phyloP scores from a whole-genome alignment of 2,329 filamentous ascomycete genomes.

The Fusarium sp. region DNA sequence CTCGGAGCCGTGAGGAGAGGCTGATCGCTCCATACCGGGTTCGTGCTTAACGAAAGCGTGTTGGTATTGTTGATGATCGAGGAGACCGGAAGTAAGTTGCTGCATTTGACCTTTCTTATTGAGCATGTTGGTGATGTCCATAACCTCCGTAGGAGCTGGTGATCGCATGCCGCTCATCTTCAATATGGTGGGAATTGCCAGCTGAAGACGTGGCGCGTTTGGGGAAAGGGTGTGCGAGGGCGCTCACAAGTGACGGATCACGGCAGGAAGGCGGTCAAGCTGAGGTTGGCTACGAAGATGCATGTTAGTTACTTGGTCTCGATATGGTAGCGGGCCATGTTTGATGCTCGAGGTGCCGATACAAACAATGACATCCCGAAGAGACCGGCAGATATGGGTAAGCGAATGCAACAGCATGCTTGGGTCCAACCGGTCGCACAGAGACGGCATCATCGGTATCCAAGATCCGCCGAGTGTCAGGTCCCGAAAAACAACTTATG shows the following conservation, averaged over 20 bases:
- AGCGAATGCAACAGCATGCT: constrained; percentile 11
- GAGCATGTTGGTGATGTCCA: constrained; percentile 63
- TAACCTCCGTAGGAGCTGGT: constrained; percentile 58
- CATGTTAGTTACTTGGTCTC: constrained; percentile 30
- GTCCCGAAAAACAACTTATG: constrained; percentile 16
- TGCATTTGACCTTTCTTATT: constrained; percentile 58
- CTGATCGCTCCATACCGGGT: constrained; percentile 60
- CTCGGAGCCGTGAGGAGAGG: constrained; percentile 68
- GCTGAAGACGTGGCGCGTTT: constrained; percentile 36
- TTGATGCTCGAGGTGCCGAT: constrained; percentile 1
- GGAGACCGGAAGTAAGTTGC: constrained; percentile 46
- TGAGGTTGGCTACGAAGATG: constrained; percentile 28
- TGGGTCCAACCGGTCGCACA: constrained; percentile 1
- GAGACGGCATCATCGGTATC: constrained; percentile 6
- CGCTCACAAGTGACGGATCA: constrained; percentile 38
- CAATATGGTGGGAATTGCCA: constrained; percentile 27
- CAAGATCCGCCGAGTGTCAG: constrained; percentile 20
- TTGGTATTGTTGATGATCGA: constrained; percentile 46
- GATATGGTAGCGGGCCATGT: neutral
- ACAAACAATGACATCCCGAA: constrained; percentile 2
- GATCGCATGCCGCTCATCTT: constrained; percentile 53
- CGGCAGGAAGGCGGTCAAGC: constrained; percentile 39
- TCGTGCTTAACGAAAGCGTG: constrained; percentile 49
- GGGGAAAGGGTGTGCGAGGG: constrained; percentile 29
- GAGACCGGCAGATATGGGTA: constrained; percentile 14